A percentile compares a stretch with the other conserved stretches of the same genome.
Evolutionary conservation across 768 basidiomycete species (phyloP).

Genomic region (Collybia mongolica): DNA sequence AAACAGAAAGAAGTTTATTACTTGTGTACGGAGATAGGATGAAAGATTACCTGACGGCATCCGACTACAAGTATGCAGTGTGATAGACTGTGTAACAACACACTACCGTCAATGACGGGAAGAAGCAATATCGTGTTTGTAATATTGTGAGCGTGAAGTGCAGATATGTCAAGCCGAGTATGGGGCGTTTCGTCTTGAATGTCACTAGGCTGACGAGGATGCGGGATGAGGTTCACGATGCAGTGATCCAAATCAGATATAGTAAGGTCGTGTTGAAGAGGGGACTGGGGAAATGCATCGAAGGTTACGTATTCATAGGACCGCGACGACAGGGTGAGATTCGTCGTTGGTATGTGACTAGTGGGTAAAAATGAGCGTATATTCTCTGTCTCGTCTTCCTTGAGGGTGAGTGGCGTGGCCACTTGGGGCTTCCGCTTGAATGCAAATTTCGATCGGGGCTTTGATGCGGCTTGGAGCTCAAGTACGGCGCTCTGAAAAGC

Average conservation of each 20-base stretch:
- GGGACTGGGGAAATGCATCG: conserved; percentile 34
- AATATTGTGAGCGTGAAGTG: conserved; percentile 65
- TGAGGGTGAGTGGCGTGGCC: conserved; percentile 10
- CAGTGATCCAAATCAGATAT: conserved; percentile 68
- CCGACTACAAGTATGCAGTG: conserved; percentile 67
- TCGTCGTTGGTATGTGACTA: conserved; percentile 14
- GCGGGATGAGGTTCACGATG: conserved; percentile 63
- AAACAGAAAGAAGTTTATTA: neutral
- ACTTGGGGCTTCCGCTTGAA: conserved; percentile 49
- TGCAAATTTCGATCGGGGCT: conserved; percentile 59
- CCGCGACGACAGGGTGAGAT: conserved; percentile 42
- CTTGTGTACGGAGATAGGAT: neutral
- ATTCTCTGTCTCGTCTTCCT: no score
- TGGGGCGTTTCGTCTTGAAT: conserved; percentile 5
- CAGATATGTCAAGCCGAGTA: conserved; percentile 36
- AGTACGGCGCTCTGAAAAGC: conserved; percentile 56
- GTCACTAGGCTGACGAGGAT: conserved; percentile 3
- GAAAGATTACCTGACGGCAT: conserved; percentile 71
- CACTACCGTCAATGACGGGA: conserved; percentile 66
- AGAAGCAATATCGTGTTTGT: conserved; percentile 62
- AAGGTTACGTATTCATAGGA: conserved; percentile 47
- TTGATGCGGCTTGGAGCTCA: conserved; percentile 40
- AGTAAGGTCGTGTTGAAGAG: conserved; percentile 49
- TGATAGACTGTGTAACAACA: conserved; percentile 63
- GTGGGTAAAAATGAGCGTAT: conserved; percentile 1